Evolutionary conservation across 345 rosid genomes (phyloP), one percentile per base, ranked within the genome.

Genomic region (Sonneratia caseolaris): DNA sequence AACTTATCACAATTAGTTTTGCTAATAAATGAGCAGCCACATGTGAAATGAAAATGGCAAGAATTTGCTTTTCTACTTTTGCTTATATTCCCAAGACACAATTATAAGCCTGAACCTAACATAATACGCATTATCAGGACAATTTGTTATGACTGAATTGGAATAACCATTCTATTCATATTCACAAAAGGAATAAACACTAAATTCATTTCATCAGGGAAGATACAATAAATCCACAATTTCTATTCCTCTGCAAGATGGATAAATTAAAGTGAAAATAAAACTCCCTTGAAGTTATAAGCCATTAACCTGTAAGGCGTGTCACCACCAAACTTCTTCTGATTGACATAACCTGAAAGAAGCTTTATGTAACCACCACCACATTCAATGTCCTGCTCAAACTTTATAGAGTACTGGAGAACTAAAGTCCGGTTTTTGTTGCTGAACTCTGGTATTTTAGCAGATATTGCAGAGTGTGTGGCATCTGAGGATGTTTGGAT

Each of bases 281-380:
- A 37, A 68, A 68, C 19, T 21, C 43, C 11, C 35, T 7, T 38
- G 40, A 61, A n/a, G 69, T 57, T 37, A 22, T 42, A 35, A 43
- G 42, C 70, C 37, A 79, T 68, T 14, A 62, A 94, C 98, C 95
- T 90, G 80, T 90, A 94, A 68, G 98, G 98, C 68, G 98, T 88
- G 77, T 94, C 98, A 19, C 98, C 98, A 66, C 98, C 98, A 82
- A 87, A 94, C 78, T 91, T 93, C 85, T 94, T 94, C 77, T 94
- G 98, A 82, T 91, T 94, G 45, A 94, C 97, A 75, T 86, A 91
- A 37, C 95, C 93, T n/a, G 97, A 94, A 70, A 80, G 92, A 76
- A 94, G 96, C 86, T 94, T 91, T 71, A 94, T 87, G 82, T 94
- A 91, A 62, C 93, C 97, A 27, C 98, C 98, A 9, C 98, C 99